Conservation (phyloP, 192 early-diverging fungal species). For the Coemansia aciculifera region DNA sequence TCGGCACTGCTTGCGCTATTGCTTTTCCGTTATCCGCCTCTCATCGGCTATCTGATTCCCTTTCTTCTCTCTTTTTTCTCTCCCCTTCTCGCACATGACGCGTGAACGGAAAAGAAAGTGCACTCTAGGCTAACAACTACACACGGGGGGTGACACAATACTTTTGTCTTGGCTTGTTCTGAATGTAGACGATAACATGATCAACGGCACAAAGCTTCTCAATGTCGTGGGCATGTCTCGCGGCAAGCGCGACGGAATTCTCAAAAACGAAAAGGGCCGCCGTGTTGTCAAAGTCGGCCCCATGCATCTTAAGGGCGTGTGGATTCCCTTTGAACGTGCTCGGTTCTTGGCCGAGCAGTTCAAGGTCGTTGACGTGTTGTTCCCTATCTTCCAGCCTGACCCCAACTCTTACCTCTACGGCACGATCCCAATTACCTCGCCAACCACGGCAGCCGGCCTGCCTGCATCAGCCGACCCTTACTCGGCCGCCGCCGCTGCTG, state of each 20-base stretch:
- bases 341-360: conserved; percentile 67
- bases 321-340: conserved; percentile 73
- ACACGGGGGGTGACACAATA: background rate
- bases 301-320: conserved; percentile 87
- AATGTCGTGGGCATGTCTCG: conserved; percentile 88
- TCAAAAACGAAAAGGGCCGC: conserved; percentile 85
- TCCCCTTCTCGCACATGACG: background rate
- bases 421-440: conserved; percentile 51
- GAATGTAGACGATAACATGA: conserved; percentile 76
- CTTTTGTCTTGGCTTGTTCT: conserved; percentile 10
- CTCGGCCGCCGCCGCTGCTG: conserved; percentile 30
- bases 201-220: conserved; percentile 83
- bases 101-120: background rate
- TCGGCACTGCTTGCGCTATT: conserved; percentile 3
- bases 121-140: background rate
- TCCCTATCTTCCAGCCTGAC: conserved; percentile 76
- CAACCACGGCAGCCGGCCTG: conserved; percentile 47
- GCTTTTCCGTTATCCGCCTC: background rate
- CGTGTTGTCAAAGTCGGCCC: conserved; percentile 84
- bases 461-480: conserved; percentile 40
- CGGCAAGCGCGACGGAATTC: conserved; percentile 80
- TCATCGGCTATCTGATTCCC: conserved; percentile 9
- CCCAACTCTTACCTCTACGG: conserved; percentile 67
- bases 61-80: background rate
- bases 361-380: conserved; percentile 71